A percentile compares a stretch with the other conserved stretches of the same genome.
These are phyloP conservation scores for Colletotrichum filicis DNA, from an alignment of 2,329 filamentous ascomycete species.

Conservation along the genomic window DNA sequence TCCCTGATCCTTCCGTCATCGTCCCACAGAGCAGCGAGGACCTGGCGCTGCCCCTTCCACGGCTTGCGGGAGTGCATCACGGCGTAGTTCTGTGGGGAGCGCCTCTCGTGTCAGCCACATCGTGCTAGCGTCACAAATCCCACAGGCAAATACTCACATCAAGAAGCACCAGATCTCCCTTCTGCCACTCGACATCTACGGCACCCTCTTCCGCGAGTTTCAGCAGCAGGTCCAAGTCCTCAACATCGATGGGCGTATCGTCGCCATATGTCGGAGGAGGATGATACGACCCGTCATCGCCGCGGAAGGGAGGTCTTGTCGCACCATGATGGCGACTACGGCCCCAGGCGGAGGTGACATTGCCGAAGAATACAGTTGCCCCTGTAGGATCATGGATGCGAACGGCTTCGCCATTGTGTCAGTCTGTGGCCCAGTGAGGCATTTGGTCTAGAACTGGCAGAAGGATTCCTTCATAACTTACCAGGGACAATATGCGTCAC, in stretches of 20 bases:
- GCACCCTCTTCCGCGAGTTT: constrained; percentile 40
- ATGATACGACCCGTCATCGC: constrained; percentile 47
- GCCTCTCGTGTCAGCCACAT: constrained; percentile 21
- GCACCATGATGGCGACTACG: constrained; percentile 46
- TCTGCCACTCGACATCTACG: constrained; percentile 42
- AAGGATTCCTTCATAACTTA: constrained; percentile 29
- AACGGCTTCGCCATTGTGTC: constrained; percentile 37
- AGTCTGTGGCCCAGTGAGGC: not conserved
- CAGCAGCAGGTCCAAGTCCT: constrained; percentile 44
- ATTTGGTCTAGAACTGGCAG: not conserved
- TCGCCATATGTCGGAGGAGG: constrained; percentile 45
- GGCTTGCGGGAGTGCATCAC: constrained; percentile 45
- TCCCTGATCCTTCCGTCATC: constrained; percentile 40
- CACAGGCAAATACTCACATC: constrained; percentile 39
- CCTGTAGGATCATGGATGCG: constrained; percentile 42
- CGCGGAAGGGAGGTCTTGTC: constrained; percentile 43
- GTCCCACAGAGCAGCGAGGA: constrained; percentile 47
- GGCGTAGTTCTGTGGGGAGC: constrained; percentile 43
- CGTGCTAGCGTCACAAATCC: not conserved
- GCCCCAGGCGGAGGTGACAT: constrained; percentile 49
- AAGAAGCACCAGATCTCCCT: constrained; percentile 44
- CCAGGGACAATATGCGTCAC: constrained; percentile 46
- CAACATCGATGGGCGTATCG: constrained; percentile 41
- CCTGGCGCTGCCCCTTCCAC: constrained; percentile 44
- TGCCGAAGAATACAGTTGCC: constrained; percentile 45